A percentile compares a stretch with the other conserved stretches of the same genome.
These are phyloP conservation scores for Verticillium klebahnii DNA, from an alignment of 2,329 filamentous ascomycete species.

Conservation along the genomic window DNA sequence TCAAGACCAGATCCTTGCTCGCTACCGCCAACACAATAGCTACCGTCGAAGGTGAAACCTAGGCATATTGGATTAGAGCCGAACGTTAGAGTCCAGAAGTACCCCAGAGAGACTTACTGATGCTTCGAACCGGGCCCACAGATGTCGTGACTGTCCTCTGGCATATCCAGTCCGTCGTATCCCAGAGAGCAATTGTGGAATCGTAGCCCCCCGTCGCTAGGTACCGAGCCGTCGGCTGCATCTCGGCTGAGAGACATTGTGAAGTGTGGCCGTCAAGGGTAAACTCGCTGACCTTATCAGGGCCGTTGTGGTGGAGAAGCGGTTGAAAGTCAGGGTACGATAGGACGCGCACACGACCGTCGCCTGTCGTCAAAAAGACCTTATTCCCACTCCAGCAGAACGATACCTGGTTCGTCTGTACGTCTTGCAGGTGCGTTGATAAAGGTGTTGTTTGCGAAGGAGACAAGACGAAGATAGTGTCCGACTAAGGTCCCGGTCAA, in stretches of 20 bases:
- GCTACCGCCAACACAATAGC: constrained; percentile 68
- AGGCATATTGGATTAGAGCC: neutral
- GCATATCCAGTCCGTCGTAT: constrained; percentile 74
- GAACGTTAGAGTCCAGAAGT: no score
- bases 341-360: constrained; percentile 67
- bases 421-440: constrained; percentile 53
- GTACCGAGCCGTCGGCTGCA: constrained; percentile 67
- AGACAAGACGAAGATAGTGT: constrained; percentile 59
- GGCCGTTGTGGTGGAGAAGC: constrained; percentile 31
- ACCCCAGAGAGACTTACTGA: constrained; percentile 42
- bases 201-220: constrained; percentile 73
- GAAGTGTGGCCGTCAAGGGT: constrained; percentile 69
- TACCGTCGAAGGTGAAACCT: constrained; percentile 76
- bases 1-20: constrained; percentile 67
- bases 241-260: constrained; percentile 61
- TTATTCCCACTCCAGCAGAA: constrained; percentile 72
- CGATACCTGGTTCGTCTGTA: constrained; percentile 66
- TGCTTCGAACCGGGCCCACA: constrained; percentile 63
- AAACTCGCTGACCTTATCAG: constrained; percentile 45
- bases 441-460: constrained; percentile 52
- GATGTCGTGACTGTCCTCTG: constrained; percentile 66
- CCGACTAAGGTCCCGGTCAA: constrained; percentile 40
- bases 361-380: constrained; percentile 65
- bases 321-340: constrained; percentile 62
- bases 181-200: constrained; percentile 72